Conservation (phyloP, 2,329 filamentous ascomycete species). For the Pestalotiopsis sp. region DNA sequence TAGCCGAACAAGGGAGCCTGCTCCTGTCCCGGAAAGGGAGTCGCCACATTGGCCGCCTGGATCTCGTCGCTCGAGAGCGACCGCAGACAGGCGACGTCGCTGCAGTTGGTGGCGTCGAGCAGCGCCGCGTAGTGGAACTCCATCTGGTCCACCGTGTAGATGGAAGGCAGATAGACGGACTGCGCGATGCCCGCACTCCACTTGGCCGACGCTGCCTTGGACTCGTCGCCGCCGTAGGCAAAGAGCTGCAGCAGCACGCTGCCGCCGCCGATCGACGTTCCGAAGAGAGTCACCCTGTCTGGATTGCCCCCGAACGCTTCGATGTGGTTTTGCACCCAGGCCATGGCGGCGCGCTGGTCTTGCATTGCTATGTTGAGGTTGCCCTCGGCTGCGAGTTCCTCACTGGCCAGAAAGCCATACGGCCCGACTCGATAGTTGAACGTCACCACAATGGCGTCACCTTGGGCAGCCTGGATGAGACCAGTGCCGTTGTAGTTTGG, state of each 20-base stretch:
- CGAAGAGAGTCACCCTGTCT: constrained; percentile 21
- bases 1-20: not conserved
- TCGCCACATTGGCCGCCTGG: not conserved
- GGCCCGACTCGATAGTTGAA: constrained; percentile 33
- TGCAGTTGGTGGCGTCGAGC: not conserved
- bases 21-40: not conserved
- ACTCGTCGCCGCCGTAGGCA: not conserved
- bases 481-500: constrained; percentile 39
- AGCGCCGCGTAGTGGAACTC: not conserved
- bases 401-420: constrained; percentile 29
- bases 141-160: not conserved
- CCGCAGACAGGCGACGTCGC: not conserved
- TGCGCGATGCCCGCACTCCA: not conserved
- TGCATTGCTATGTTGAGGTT: constrained; percentile 25
- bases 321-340: constrained; percentile 23
- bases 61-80: not conserved
- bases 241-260: not conserved
- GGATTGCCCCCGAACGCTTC: constrained; percentile 24
- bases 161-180: not conserved
- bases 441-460: constrained; percentile 26
- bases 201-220: not conserved
- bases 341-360: constrained; percentile 25
- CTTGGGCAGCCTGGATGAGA: constrained; percentile 29
- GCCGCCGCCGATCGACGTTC: constrained; percentile 25
- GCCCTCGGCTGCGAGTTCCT: constrained; percentile 24